A percentile compares a stretch with the other conserved stretches of the same genome.
Conservation (phyloP, 306 rosid species). For the Cicer arietinum region DNA sequence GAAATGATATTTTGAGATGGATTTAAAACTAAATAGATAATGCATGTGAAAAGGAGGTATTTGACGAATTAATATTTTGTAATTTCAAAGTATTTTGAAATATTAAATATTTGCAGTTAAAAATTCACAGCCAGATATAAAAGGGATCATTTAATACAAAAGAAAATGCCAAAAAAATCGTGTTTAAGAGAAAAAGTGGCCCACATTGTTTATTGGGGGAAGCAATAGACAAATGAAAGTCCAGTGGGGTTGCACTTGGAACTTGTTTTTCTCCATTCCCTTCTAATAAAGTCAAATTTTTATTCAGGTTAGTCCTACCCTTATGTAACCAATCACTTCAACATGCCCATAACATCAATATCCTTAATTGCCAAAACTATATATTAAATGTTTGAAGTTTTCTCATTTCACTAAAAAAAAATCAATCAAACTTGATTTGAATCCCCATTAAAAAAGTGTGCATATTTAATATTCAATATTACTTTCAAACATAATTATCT, state of each 20-base stretch:
- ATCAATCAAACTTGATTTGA: too few relatives aligned
- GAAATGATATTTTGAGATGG: too few relatives aligned
- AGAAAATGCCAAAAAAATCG: not conserved
- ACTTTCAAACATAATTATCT: too few relatives aligned
- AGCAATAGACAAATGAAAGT: constrained; percentile 42
- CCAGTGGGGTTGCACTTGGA: constrained; percentile 47
- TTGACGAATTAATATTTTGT: too few relatives aligned
- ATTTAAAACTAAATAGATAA: too few relatives aligned
- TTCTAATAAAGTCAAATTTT: constrained; percentile 24
- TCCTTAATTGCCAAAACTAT: not conserved
- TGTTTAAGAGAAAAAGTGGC: constrained; percentile 2
- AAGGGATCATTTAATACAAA: not conserved
- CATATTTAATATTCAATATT: too few relatives aligned
- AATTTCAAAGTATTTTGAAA: too few relatives aligned
- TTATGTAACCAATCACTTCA: not conserved
- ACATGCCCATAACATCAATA: constrained; percentile 31
- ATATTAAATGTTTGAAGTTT: constrained; percentile 4
- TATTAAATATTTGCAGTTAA: not conserved
- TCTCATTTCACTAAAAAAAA: not conserved
- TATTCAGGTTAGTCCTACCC: constrained; percentile 15
- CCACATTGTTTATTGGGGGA: constrained; percentile 36
- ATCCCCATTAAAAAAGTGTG: too few relatives aligned
- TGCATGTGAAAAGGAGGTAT: too few relatives aligned
- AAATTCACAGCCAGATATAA: not conserved
- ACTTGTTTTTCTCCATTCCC: constrained; percentile 28